Conservation (phyloP, 768 basidiomycete genomes). For the Hemileccinum rubropunctum region DNA sequence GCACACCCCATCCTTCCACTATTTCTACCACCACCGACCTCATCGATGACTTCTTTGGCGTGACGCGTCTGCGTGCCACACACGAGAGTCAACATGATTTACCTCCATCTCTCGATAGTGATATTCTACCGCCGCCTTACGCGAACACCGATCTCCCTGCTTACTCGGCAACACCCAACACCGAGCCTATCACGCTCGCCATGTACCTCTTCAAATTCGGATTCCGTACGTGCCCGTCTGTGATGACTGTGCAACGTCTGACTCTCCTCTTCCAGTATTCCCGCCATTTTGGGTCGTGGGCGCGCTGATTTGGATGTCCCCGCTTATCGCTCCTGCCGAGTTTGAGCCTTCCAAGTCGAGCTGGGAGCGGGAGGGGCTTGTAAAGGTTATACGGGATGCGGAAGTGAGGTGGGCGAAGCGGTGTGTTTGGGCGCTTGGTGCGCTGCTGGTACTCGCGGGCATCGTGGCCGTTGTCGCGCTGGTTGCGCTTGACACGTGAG, state of each 20-base stretch:
- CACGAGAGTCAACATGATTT: constrained; percentile 28
- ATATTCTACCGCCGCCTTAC: constrained; percentile 31
- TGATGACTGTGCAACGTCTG: not conserved
- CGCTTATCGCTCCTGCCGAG: constrained; percentile 35
- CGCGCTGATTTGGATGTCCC: constrained; percentile 37
- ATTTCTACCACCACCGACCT: constrained; percentile 1
- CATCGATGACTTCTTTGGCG: constrained; percentile 31
- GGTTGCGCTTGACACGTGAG: not conserved
- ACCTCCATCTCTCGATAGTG: constrained; percentile 15
- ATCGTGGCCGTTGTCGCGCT: not conserved
- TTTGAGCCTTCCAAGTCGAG: constrained; percentile 34
- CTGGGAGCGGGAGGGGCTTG: constrained; percentile 32
- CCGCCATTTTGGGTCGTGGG: constrained; percentile 50
- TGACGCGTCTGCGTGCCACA: constrained; percentile 20
- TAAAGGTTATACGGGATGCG: constrained; percentile 31
- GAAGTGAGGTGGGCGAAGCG: constrained; percentile 44
- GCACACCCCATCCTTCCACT: constrained; percentile 1
- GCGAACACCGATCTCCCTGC: constrained; percentile 30
- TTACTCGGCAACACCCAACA: constrained; percentile 27
- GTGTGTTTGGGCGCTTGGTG: constrained; percentile 16
- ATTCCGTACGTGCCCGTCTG: constrained; percentile 38
- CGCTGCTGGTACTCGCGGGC: not conserved
- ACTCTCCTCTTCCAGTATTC: constrained; percentile 35
- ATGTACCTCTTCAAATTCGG: constrained; percentile 49
- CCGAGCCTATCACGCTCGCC: constrained; percentile 44